Base-by-base conservation (phyloP, 768 basidiomycete genomes). In the Dentipellis fragilis region DNA sequence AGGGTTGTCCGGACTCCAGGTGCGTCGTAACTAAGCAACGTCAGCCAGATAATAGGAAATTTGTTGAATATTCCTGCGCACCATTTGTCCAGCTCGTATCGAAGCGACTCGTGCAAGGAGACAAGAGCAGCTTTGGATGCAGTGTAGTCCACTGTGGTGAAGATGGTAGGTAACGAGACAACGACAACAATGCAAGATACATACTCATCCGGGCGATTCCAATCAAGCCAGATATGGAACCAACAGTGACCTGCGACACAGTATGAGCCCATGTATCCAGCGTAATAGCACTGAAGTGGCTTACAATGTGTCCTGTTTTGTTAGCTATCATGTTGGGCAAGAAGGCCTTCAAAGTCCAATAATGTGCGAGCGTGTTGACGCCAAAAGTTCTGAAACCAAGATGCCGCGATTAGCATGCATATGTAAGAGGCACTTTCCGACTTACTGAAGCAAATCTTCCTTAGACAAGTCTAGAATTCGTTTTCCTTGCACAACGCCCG, bases 331-430 rank as follows among this genome's bases (percentile, higher is more conserved):
- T 86, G 29, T 77, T 76, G 7, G 96, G 96, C 22, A 99, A 75
- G 77, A 99, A 98, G 1, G 89, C 87, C 64, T 95, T 93, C 58
- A 96, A 68, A 3, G 83, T 87, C 87, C 90, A 96, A 68, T 90
- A 98, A 67, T 96, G 90, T 16, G 89, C 79, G 0, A 96, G 69
- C 4, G 85, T 84, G 66, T 99, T 99, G 52, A 92, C 86, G 12
- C 82, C 82, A 63, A 96, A 92, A 0, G 94, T 95, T 63, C 95
- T 96, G 19, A 48, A 8, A 14, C 8, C 14, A 34, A 17, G 21
- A 29, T 2, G 21, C 14, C 29, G 46, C 49, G 8, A 46, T 36
- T 14, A 12, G 19, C 19, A 58, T 67, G 35, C 57, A 6, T 29
- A 6, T 6, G 3, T 6, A 6, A 29, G 3, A 29, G 29, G 6